Conservation (phyloP, 1,139 yeast species). For the Candida frijolesensis region DNA sequence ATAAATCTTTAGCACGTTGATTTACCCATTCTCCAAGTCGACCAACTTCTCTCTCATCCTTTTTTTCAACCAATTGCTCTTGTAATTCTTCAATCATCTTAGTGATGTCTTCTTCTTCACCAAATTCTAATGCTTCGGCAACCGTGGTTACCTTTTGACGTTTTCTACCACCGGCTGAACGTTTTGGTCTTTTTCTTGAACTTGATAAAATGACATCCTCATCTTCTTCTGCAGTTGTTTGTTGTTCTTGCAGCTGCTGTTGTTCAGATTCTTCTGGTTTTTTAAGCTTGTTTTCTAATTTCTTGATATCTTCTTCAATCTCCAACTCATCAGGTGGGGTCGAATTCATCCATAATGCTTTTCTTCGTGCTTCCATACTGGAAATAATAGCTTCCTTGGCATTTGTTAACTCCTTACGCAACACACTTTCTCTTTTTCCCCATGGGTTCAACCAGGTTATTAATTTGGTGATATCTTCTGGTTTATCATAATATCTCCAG, state of each 20-base stretch:
- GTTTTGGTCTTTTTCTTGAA: constrained; percentile 27
- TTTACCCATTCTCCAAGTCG: constrained; percentile 66
- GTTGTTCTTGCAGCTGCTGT: constrained; percentile 1
- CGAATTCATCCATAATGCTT: constrained; percentile 45
- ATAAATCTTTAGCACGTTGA: constrained; percentile 52
- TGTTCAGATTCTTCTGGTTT: constrained; percentile 4
- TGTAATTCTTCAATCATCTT: constrained; percentile 28
- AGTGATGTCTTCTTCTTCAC: constrained; percentile 33
- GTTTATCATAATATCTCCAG: constrained; percentile 75
- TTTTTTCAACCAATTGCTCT: constrained; percentile 30
- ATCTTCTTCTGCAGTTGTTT: constrained; percentile 14
- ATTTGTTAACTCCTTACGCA: constrained; percentile 61
- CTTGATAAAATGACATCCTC: constrained; percentile 30
- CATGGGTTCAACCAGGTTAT: constrained; percentile 70
- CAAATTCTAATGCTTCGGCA: constrained; percentile 31
- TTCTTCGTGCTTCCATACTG: constrained; percentile 63
- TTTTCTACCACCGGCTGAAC: constrained; percentile 22
- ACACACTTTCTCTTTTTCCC: constrained; percentile 73
- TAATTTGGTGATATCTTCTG: constrained; percentile 59
- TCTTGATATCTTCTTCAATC: constrained; percentile 39
- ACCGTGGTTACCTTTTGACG: constrained; percentile 26
- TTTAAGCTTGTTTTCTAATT: constrained; percentile 19
- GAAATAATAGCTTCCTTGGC: constrained; percentile 56
- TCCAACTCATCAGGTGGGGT: constrained; percentile 43
- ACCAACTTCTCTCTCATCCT: constrained; percentile 41